Base-by-base conservation (phyloP, 2,329 filamentous ascomycete species). In the Arthrobotrys pseudoclavata region DNA sequence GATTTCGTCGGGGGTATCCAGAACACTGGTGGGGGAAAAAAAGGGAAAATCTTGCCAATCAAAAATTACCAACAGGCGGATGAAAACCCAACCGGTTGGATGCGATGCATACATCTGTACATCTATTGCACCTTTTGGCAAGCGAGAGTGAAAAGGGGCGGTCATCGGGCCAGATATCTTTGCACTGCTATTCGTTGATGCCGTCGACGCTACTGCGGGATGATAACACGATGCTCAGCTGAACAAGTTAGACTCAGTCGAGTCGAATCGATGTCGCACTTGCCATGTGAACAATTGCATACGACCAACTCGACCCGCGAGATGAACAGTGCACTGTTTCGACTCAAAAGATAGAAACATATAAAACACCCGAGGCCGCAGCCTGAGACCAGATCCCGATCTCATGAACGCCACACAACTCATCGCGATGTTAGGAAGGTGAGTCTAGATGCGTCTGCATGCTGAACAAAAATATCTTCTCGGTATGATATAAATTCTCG, bases 121-220 rank as follows among this genome's bases (percentile, higher is more conserved):
- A 12, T 60, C 31, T 34, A 60, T 40, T 60, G 34, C 31, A 60
- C 29, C 26, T 31, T 24, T 60, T 24, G 55, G 34, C 50, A 69
- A 69, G 66, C 66, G 66, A 69, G 60, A 45, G 55, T 63, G 60
- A 72, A 72, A 72, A 66, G 42, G 50, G 69, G 68, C 31, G 68
- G 68, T 72, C 69, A 72, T 66, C 69, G 69, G 69, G 69, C 60
- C 60, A 64, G 24, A 64, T 45, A 31, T 63, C 42, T 66, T 47
- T 48, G 42, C 47, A 37, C 12, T 57, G 48, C 26, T 24, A 72
- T 72, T 72, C 61, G 69, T 42, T 47, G 61, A 60, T 26, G 7
- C 10, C 34, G 15, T 15, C 22, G 42, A 57, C 47, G 31, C 67
- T 62, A 29, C 68, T 48, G 68, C 61, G 40, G 29, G 34, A 70